phyloP scores from a whole-genome alignment of 345 rosid species.

The Populus ilicifolia region DNA sequence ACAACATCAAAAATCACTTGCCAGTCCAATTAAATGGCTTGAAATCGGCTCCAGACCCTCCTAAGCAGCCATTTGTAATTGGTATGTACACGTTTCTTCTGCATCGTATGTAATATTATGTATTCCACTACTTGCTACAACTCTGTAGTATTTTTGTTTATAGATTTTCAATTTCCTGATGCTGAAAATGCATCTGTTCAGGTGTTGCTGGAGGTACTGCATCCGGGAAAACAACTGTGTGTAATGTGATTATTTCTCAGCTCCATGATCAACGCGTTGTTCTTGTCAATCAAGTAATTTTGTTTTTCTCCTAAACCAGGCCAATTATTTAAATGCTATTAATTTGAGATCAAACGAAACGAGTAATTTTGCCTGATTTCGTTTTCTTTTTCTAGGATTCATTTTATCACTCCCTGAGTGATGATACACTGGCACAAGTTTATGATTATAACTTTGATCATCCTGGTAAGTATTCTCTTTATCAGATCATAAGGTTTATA shows the following conservation, averaged over 20 bases:
- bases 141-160: background rate
- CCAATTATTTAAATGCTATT: background rate
- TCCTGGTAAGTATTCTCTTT: constrained; percentile 48
- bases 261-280: constrained; percentile 76
- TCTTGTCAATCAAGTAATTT: constrained; percentile 71
- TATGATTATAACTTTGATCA: constrained; percentile 82
- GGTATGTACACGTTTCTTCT: constrained; percentile 26
- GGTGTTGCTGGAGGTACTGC: constrained; percentile 95
- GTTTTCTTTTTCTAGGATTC: constrained; percentile 52
- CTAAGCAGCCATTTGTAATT: constrained; percentile 72
- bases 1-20: constrained; percentile 28
- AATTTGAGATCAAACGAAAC: no score
- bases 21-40: constrained; percentile 28
- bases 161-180: background rate
- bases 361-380: background rate
- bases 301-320: background rate
- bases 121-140: background rate
- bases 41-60: constrained; percentile 29
- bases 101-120: no score
- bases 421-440: constrained; percentile 43
- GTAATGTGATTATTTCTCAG: constrained; percentile 91
- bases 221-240: constrained; percentile 90
- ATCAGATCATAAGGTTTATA: background rate
- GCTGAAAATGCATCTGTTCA: constrained; percentile 6
- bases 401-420: constrained; percentile 62